Evolutionary conservation across 192 early-diverging fungal genomes (phyloP).

Genomic region (Coemansia javaensis): DNA sequence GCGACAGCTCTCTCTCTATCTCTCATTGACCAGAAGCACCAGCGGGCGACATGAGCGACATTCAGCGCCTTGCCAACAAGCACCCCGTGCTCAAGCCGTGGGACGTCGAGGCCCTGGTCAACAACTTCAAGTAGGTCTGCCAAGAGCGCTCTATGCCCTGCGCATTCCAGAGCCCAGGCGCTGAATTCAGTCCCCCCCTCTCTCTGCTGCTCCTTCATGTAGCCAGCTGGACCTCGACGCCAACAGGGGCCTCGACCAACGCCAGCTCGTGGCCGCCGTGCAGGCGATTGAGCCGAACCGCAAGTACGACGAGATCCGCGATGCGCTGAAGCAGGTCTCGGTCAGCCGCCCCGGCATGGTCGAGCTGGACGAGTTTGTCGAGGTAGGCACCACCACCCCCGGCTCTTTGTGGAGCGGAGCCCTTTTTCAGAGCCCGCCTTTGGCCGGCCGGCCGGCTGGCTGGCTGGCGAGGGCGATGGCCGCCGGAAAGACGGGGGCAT

Average conservation of each 20-base stretch:
- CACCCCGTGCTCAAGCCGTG: conserved; percentile 51
- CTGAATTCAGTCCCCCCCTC: background rate
- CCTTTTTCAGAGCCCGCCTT: background rate
- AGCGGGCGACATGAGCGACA: conserved; percentile 12
- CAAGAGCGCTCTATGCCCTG: too few relatives aligned
- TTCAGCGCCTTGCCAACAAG: conserved; percentile 42
- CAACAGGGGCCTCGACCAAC: conserved; percentile 65
- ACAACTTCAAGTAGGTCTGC: conserved; percentile 42
- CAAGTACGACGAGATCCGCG: conserved; percentile 71
- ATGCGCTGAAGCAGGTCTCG: conserved; percentile 62
- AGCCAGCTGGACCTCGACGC: conserved; percentile 63
- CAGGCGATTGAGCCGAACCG: conserved; percentile 61
- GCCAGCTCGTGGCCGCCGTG: conserved; percentile 59
- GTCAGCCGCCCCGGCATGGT: conserved; percentile 65
- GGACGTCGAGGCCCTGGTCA: conserved; percentile 48
- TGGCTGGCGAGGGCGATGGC: background rate
- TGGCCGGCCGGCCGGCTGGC: background rate
- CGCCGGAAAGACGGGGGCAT: too few relatives aligned
- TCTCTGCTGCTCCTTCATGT: background rate
- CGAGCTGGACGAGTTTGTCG: conserved; percentile 76
- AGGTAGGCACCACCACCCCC: conserved; percentile 43
- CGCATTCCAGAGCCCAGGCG: background rate
- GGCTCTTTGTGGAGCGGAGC: too few relatives aligned
- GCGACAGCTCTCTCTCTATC: too few relatives aligned
- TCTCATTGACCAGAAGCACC: too few relatives aligned